Evolutionary conservation across 2,329 filamentous ascomycete genomes (phyloP).

Genomic region (Fusarium marasasianum): DNA sequence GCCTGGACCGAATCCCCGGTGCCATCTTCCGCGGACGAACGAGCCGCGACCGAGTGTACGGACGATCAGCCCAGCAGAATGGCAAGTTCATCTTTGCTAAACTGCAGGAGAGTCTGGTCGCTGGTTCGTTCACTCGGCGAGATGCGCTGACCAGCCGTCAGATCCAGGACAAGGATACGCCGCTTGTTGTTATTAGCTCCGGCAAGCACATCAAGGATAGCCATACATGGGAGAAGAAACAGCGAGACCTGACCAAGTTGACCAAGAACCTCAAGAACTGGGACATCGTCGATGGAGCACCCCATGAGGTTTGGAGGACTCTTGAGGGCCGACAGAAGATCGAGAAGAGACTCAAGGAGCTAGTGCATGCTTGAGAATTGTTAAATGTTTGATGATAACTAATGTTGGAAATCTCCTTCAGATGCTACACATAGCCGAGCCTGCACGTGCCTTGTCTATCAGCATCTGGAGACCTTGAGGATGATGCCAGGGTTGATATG

Average conservation of each 20-base stretch:
- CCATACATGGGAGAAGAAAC: constrained; percentile 81
- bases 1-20: constrained; percentile 80
- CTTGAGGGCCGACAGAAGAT: constrained; percentile 76
- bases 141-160: constrained; percentile 82
- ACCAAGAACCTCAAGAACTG: constrained; percentile 82
- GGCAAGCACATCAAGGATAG: constrained; percentile 74
- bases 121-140: constrained; percentile 82
- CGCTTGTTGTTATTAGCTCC: constrained; percentile 84
- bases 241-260: constrained; percentile 82
- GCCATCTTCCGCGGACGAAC: constrained; percentile 84
- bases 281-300: constrained; percentile 87
- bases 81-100: constrained; percentile 90
- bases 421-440: background rate
- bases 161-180: constrained; percentile 80
- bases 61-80: constrained; percentile 78
- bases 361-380: constrained; percentile 59
- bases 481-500: constrained; percentile 6
- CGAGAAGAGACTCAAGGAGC: constrained; percentile 78
- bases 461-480: background rate
- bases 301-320: constrained; percentile 87
- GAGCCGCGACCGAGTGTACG: constrained; percentile 86
- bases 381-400: background rate
- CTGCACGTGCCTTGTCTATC: constrained; percentile 16
- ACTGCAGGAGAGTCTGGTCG: constrained; percentile 91
- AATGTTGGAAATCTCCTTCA: background rate